Percentiles rank a stretch among this genome's conserved stretches.
phyloP scores from a whole-genome alignment of 2,329 filamentous ascomycete genomes.

The Aspergillus cejpii region DNA sequence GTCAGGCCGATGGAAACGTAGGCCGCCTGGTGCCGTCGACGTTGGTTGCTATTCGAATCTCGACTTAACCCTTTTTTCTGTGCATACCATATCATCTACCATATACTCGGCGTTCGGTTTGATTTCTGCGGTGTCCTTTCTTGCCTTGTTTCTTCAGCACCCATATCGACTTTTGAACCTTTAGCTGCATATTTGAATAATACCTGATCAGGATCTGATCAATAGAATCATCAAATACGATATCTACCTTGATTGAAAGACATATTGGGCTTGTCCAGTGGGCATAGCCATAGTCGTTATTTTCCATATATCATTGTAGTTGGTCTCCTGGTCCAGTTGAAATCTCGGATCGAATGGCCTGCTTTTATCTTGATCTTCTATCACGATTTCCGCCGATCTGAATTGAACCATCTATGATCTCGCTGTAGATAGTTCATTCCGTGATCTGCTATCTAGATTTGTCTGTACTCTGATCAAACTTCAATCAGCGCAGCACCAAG shows the following conservation, averaged over 20 bases:
- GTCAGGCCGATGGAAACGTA: conserved; percentile 10
- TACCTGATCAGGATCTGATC: conserved; percentile 2
- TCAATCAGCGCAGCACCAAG: too few relatives aligned
- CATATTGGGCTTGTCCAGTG: too few relatives aligned
- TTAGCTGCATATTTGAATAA: not conserved
- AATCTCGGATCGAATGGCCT: too few relatives aligned
- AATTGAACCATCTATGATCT: too few relatives aligned
- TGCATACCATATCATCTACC: conserved; percentile 11
- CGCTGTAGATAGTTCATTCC: too few relatives aligned
- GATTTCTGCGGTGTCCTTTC: conserved; percentile 1
- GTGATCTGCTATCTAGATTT: too few relatives aligned
- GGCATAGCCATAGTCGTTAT: too few relatives aligned
- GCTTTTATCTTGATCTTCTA: too few relatives aligned
- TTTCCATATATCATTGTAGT: too few relatives aligned
- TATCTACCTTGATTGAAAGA: conserved; percentile 9
- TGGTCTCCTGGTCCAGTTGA: too few relatives aligned
- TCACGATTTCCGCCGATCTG: not conserved
- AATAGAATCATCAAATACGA: not conserved
- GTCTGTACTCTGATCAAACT: too few relatives aligned
- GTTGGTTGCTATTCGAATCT: conserved; percentile 10
- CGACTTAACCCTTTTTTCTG: conserved; percentile 7
- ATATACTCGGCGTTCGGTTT: conserved; percentile 20
- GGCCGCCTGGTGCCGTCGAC: conserved; percentile 29
- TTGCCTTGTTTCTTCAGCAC: not conserved
- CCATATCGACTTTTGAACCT: not conserved